Base-by-base conservation (phyloP, 495 filamentous ascomycete genomes). In the Neurospora sp. region DNA sequence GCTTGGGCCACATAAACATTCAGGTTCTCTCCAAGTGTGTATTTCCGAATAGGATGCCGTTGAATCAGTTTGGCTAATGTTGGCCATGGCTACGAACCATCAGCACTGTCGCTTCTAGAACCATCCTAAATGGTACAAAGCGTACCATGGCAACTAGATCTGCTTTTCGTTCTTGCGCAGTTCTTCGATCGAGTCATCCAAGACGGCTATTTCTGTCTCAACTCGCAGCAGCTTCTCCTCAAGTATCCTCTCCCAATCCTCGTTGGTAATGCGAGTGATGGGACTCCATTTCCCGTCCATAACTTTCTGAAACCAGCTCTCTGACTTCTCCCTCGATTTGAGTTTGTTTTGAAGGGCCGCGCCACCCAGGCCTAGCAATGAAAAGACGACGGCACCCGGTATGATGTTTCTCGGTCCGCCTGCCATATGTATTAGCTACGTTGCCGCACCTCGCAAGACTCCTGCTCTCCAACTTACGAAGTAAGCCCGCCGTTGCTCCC, bases 181-280 rank as follows among this genome's bases (percentile, higher is more conserved):
- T 48, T 81, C 84, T 48, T 87, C 89, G 71, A 99, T 94, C 72
- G 88, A 90, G 45, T 98, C 95, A 76, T 98, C 93, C 12, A 97
- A 80, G 40, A 98, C 75, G 0, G 95, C 91, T 75, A 98, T 92
- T 72, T 98, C 93, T 10, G 90, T 93, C 74, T 98, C 90, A 14
- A 97, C 82, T 68, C 87, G 86, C 8, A 99, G 81, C 27, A 97
- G 74, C 80, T 91, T 93, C 78, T 96, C 93, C 76, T 88, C 84
- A 44, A 98, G 79, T 76, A 93, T 92, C 8, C 84, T 82, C 73
- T 86, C 87, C 75, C 97, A 99, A 39, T 97, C 91, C 69, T 91
- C 85, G 76, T 97, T 90, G 1, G 89, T 90, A 27, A 99, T 80
- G 14, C 83, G 84, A 70, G 87, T 93, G 72, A 98, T 80, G 3